Base-by-base conservation (phyloP, 23 red algal species). In the Agarophyton chilense region DNA sequence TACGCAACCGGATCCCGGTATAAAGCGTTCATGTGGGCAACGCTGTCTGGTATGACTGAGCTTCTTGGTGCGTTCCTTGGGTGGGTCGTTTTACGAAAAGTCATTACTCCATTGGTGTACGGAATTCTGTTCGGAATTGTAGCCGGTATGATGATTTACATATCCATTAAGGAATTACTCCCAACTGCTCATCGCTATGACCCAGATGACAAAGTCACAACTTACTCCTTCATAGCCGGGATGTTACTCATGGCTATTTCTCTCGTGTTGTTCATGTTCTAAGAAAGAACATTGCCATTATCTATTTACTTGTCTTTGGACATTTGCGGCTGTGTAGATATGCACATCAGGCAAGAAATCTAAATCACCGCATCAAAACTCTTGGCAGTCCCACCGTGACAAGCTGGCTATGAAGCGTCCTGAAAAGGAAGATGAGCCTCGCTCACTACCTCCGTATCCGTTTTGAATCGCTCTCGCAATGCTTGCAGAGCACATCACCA, bases 1-100 rank as follows among this genome's bases (percentile, higher is more conserved):
- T 97, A 94, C 63, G 95, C 95, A 26, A 97, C 95, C 31, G 85
- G 89, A 36, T 94, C 84, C 11, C 78, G 70, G 38, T 14, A 16
- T 10, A 97, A 97, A 55, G 89, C 90, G 0, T 94, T 97, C 77
- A 83, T 94, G n/a, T 93, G 90, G 89, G 95, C 95, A 49, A 90
- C 91, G n/a, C 40, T 94, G 47, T 93, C 89, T 9, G 95, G 95
- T 42, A 71, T 97, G 79, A 90, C 95, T 25, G 95, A 97, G 81
- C 90, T 94, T 28, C 12, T 94, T 57, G 95, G 95, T 25, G 95
- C 91, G 10, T 53, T 92, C 3, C 61, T 97, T n/a, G 95, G 92
- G n/a, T 95, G 92, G 92, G 16, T 95, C 24, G 86, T 95, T 76
- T 74, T 95, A 44, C 47, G 79, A 32, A 95, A 90, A 32, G 92